Conservation (phyloP, 75 land plant genomes). For the Pinus tabuliformis region DNA sequence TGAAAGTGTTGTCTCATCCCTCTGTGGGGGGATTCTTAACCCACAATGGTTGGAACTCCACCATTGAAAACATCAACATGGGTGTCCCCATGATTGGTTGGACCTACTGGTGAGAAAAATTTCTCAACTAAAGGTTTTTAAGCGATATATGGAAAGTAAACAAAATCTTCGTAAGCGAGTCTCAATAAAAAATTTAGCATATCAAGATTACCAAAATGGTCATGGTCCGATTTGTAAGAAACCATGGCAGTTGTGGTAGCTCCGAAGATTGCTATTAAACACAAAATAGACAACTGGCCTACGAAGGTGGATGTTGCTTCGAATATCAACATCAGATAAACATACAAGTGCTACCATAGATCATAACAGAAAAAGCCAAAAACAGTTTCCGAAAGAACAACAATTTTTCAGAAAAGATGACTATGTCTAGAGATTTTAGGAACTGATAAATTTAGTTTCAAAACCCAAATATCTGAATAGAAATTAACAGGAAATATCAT, state of each 20-base stretch:
- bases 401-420: background rate
- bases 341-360: slow-evolving; percentile 67
- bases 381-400: background rate
- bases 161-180: background rate
- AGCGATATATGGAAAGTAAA: too few relatives aligned
- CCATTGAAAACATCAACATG: too few relatives aligned
- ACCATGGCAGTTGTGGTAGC: slow-evolving; percentile 99
- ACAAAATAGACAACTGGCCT: slow-evolving; percentile 91
- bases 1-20: too few relatives aligned
- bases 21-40: too few relatives aligned
- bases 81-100: too few relatives aligned
- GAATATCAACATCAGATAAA: slow-evolving; percentile 79
- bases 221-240: background rate
- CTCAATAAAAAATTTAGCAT: too few relatives aligned
- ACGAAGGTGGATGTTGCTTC: slow-evolving; percentile 95
- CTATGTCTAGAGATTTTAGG: background rate
- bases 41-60: too few relatives aligned
- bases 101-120: too few relatives aligned
- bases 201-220: background rate
- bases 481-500: too few relatives aligned
- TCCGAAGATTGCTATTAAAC: slow-evolving; percentile 89
- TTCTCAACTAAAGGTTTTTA: too few relatives aligned
- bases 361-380: slow-evolving; percentile 5
- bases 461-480: too few relatives aligned
- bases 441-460: background rate